Evolutionary conservation across 163 green algal genomes (phyloP).

Genomic region (Prototheca wickerhamii): DNA sequence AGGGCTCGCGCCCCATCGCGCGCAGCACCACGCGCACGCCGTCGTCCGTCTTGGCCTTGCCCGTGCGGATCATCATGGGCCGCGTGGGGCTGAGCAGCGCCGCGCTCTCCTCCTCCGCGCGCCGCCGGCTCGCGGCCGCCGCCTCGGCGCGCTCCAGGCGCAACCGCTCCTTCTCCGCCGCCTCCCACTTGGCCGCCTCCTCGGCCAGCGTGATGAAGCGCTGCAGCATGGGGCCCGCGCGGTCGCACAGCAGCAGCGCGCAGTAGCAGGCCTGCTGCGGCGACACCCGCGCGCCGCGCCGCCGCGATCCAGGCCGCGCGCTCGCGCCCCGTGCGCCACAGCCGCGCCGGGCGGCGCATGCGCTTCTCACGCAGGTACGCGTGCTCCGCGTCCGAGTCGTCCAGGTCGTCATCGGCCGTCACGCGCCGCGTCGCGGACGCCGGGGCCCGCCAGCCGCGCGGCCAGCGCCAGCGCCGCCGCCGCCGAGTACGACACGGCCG

Average conservation of each 20-base stretch:
- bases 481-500: background rate
- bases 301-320: constrained; percentile 28
- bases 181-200: constrained; percentile 31
- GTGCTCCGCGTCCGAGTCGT: constrained; percentile 33
- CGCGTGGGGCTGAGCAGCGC: background rate
- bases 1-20: constrained; percentile 28
- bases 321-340: constrained; percentile 30
- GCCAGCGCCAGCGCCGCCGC: background rate
- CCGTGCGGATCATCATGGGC: constrained; percentile 40
- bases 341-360: constrained; percentile 29
- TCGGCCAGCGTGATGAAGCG: constrained; percentile 16
- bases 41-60: constrained; percentile 31
- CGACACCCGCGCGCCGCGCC: background rate
- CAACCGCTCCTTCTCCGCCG: constrained; percentile 3
- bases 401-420: constrained; percentile 22
- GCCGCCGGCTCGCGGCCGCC: background rate
- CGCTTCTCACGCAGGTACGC: constrained; percentile 32
- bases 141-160: background rate
- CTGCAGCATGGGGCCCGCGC: constrained; percentile 24
- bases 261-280: constrained; percentile 12
- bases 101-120: background rate
- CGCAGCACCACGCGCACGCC: constrained; percentile 31
- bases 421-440: constrained; percentile 1
- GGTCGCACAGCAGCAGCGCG: constrained; percentile 23
- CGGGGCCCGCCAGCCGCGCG: background rate